Evolutionary conservation across 129 eudicot genomes (phyloP), one percentile per base, ranked within the genome.

Genomic region (Tagetes patula): DNA sequence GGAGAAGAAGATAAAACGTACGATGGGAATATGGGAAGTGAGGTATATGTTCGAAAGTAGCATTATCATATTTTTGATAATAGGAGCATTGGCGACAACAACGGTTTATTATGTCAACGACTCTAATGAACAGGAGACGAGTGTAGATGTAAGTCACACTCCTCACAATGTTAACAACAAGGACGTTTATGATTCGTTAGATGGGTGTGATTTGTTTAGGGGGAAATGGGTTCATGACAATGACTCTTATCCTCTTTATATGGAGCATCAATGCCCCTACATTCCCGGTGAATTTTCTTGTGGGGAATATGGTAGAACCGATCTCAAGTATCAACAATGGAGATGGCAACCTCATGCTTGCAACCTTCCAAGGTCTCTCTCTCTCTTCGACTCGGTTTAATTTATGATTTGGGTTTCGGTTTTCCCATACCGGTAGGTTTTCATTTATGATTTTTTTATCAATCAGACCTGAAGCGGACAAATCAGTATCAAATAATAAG

Each of bases 271-370:
- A 0, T 88, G 94, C 48, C 77, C 84, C 1, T 85, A 77, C 67
- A 81, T 88, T 73, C 78, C 86, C 4, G 88, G 83, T 59, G 87
- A 88, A 72, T 79, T 85, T 70, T 80, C 94, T 72, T 88, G 94
- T 59, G 71, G 65, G 3, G 74, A 83, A 53, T 75, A 78, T 65
- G 94, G 90, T 2, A 85, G 94, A 45, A 75, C 50, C 48, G 88
- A 88, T 67, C 56, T 47, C 14, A 60, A 36, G 31, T 88, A 82
- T 79, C 94, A 81, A 55, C 76, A 88, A 49, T 88, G 94, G 94
- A 75, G 90, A 70, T 88, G 94, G 94, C 84, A 88, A 41, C 94
- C 94, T 60, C 81, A 85, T 70, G 77, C 45, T 13, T 88, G 94
- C 70, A 80, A 78, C 65, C 84, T 88, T 63, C 90, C 90, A 55